phyloP scores from a whole-genome alignment of 768 basidiomycete genomes.

The Russula sp. region DNA sequence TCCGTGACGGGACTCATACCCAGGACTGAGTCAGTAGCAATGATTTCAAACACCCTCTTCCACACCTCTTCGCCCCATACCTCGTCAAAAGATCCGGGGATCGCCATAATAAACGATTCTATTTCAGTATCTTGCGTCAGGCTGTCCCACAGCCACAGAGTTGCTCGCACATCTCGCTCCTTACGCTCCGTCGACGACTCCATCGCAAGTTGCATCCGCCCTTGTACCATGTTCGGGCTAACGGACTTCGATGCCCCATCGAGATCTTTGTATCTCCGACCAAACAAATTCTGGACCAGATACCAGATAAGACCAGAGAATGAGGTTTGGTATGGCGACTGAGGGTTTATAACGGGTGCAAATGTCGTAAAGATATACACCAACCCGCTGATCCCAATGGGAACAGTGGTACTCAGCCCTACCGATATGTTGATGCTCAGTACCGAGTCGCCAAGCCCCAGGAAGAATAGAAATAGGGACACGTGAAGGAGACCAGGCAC shows the following conservation, averaged over 20 bases:
- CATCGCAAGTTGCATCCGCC: not conserved
- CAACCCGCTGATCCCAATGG: not conserved
- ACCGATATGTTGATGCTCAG: not conserved
- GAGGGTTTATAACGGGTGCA: not conserved
- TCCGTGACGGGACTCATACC: too few species aligned
- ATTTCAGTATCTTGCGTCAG: not conserved
- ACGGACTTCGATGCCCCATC: not conserved
- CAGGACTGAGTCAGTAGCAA: too few species aligned
- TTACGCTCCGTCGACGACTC: not conserved
- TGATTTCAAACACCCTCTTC: not conserved
- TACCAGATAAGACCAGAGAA: not conserved
- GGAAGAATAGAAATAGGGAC: conserved; percentile 1
- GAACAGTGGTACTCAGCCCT: not conserved
- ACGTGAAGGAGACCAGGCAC: not conserved
- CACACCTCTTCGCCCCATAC: not conserved
- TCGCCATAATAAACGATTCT: not conserved
- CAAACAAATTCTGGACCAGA: not conserved
- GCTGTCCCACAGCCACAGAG: not conserved
- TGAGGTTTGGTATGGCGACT: not conserved
- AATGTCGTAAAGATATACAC: not conserved
- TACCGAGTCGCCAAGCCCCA: not conserved
- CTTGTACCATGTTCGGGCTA: not conserved
- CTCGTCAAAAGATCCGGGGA: not conserved
- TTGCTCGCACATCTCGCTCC: not conserved
- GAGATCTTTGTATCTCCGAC: accelerated